Conservation (phyloP, 2,329 filamentous ascomycete genomes). For the Pleomassaria siparia region DNA sequence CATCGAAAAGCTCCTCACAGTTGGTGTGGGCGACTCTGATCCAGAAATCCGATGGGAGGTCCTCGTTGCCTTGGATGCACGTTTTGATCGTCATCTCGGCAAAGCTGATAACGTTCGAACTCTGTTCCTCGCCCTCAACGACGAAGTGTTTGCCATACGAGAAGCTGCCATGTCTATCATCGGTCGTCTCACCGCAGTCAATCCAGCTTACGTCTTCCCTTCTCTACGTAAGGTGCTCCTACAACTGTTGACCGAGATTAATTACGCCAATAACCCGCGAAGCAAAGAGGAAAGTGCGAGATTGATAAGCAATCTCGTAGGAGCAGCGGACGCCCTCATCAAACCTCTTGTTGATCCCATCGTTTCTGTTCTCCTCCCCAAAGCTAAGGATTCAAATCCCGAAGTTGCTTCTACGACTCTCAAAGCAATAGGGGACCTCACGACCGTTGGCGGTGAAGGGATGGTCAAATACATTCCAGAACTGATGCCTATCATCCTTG, state of each 20-base stretch:
- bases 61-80: constrained; percentile 82
- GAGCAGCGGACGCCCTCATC: constrained; percentile 89
- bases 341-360: constrained; percentile 97
- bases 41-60: constrained; percentile 87
- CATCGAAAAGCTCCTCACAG: constrained; percentile 92
- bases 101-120: constrained; percentile 97
- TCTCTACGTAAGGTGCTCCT: constrained; percentile 92
- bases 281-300: constrained; percentile 97
- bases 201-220: constrained; percentile 96
- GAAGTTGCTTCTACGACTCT: constrained; percentile 94
- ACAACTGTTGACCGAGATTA: constrained; percentile 92
- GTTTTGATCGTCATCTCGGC: constrained; percentile 94
- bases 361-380: constrained; percentile 90
- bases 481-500: constrained; percentile 93
- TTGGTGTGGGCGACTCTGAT: constrained; percentile 88
- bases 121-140: constrained; percentile 91
- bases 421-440: constrained; percentile 90
- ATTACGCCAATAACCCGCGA: constrained; percentile 89
- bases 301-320: constrained; percentile 86
- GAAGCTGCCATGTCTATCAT: constrained; percentile 97
- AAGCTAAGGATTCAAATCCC: constrained; percentile 80
- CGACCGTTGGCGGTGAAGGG: constrained; percentile 88
- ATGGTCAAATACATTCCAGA: constrained; percentile 90
- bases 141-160: constrained; percentile 88
- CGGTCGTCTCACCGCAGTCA: constrained; percentile 84